Conservation (phyloP, 805 yeast genomes). For the Cyberlindnera veronae region DNA sequence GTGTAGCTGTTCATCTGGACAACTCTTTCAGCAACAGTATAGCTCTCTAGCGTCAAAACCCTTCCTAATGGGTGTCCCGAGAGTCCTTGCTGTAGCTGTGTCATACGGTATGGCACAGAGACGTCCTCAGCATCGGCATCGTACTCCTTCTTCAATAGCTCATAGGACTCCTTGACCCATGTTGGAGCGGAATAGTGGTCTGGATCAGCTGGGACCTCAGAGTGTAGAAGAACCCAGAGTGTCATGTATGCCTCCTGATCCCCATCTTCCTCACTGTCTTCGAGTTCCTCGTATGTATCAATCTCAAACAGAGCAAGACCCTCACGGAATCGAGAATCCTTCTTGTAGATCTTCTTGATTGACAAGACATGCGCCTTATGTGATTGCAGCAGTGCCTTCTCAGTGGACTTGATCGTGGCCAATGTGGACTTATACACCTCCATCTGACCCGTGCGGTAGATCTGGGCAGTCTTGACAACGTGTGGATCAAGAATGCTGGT, state of each 20-base stretch:
- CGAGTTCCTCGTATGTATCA: conserved; percentile 41
- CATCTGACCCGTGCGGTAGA: conserved; percentile 50
- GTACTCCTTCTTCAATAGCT: background rate
- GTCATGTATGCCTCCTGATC: conserved; percentile 33
- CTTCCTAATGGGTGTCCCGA: conserved; percentile 2
- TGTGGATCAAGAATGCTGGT: conserved; percentile 14
- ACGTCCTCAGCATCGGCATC: background rate
- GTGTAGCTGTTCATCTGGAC: conserved; percentile 17
- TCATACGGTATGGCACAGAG: background rate
- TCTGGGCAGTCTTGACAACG: conserved; percentile 31
- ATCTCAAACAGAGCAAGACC: conserved; percentile 48
- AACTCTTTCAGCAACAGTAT: conserved; percentile 15
- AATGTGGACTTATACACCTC: conserved; percentile 42
- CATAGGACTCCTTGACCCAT: conserved; percentile 13
- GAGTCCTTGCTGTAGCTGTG: conserved; percentile 8
- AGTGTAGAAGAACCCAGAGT: conserved; percentile 19
- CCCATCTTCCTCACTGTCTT: conserved; percentile 32
- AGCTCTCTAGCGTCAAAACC: conserved; percentile 9
- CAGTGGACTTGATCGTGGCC: conserved; percentile 42
- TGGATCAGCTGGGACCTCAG: conserved; percentile 6
- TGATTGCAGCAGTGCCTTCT: conserved; percentile 44
- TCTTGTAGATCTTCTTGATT: conserved; percentile 47
- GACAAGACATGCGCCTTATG: conserved; percentile 43
- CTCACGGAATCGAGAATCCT: conserved; percentile 46
- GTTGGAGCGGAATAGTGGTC: conserved; percentile 17